phyloP scores from a whole-genome alignment of 2,329 filamentous ascomycete genomes.

The Alternaria tenuissima region DNA sequence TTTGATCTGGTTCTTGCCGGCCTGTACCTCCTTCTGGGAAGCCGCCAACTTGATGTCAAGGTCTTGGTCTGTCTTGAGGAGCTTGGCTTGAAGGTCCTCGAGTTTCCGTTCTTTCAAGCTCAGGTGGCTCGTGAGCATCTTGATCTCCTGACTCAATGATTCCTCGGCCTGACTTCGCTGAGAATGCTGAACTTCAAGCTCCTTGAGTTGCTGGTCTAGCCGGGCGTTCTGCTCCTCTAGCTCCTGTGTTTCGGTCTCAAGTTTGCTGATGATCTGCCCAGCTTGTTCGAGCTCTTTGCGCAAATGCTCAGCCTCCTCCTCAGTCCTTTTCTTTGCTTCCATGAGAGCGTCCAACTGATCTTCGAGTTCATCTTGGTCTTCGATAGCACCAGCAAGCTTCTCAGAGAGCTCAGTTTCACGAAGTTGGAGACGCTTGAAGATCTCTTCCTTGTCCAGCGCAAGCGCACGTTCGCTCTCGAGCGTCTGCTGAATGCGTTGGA shows the following conservation, averaged over 20 bases:
- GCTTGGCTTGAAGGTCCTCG: constrained; percentile 82
- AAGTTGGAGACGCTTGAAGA: constrained; percentile 92
- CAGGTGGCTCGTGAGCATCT: constrained; percentile 90
- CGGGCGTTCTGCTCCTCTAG: constrained; percentile 72
- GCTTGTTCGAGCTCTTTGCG: constrained; percentile 90
- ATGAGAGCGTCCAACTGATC: constrained; percentile 91
- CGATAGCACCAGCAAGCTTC: constrained; percentile 88
- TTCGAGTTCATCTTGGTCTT: constrained; percentile 93
- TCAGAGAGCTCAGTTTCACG: constrained; percentile 93
- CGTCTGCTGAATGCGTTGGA: constrained; percentile 89
- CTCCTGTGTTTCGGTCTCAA: constrained; percentile 86
- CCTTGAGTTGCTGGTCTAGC: constrained; percentile 74
- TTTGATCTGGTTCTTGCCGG: constrained; percentile 75
- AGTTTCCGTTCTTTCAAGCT: constrained; percentile 88
- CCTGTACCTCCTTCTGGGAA: constrained; percentile 80
- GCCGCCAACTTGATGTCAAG: constrained; percentile 82
- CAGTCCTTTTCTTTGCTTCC: constrained; percentile 85
- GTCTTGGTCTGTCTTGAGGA: constrained; percentile 87
- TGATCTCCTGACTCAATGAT: constrained; percentile 80
- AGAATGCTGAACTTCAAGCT: constrained; percentile 74
- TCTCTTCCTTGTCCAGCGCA: constrained; percentile 97
- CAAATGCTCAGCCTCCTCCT: constrained; percentile 81
- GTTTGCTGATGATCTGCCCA: constrained; percentile 80
- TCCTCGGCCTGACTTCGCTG: constrained; percentile 80
- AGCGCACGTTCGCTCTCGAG: constrained; percentile 95